A percentile compares a stretch with the other conserved stretches of the same genome.
These are phyloP conservation scores for Fagus crenata DNA, from an alignment of 306 rosid species.

Conservation along the genomic window DNA sequence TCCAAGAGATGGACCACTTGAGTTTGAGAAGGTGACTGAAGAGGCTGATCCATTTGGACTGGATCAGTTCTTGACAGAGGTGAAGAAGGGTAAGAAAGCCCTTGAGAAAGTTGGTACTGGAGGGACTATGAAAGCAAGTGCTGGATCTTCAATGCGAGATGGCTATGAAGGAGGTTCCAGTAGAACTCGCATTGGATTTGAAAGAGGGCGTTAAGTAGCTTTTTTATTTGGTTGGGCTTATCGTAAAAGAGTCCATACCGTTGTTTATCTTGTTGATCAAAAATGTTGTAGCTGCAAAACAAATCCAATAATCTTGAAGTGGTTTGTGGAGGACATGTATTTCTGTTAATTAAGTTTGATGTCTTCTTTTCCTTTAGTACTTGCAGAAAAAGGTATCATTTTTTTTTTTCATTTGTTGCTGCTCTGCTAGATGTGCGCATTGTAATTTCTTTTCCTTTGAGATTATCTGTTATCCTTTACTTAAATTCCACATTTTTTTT, in stretches of 20 bases:
- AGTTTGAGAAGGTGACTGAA: slow-evolving; percentile 75
- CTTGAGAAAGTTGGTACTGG: slow-evolving; percentile 71
- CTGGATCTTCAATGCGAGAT: slow-evolving; percentile 78
- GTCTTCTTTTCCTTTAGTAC: not conserved
- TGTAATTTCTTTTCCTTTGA: too few relatives aligned
- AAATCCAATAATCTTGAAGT: not conserved
- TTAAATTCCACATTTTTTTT: too few relatives aligned
- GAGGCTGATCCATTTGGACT: slow-evolving; percentile 96
- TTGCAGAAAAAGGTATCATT: too few relatives aligned
- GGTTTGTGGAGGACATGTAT: not conserved
- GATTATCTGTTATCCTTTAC: too few relatives aligned
- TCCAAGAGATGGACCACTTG: slow-evolving; percentile 78
- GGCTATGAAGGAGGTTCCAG: slow-evolving; percentile 75
- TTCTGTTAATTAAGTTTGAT: not conserved
- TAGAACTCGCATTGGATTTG: slow-evolving; percentile 80
- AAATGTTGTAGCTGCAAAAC: not conserved
- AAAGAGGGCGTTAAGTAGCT: slow-evolving; percentile 58
- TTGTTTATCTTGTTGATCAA: not conserved
- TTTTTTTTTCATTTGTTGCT: not conserved
- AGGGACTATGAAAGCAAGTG: slow-evolving; percentile 89
- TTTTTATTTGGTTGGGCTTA: not conserved
- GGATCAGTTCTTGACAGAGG: slow-evolving; percentile 80
- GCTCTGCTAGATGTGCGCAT: not conserved
- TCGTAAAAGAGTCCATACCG: not conserved
- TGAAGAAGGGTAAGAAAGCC: slow-evolving; percentile 84